phyloP scores from a whole-genome alignment of 1,284 basidiomycete genomes.

The Leccinum subfulvum region DNA sequence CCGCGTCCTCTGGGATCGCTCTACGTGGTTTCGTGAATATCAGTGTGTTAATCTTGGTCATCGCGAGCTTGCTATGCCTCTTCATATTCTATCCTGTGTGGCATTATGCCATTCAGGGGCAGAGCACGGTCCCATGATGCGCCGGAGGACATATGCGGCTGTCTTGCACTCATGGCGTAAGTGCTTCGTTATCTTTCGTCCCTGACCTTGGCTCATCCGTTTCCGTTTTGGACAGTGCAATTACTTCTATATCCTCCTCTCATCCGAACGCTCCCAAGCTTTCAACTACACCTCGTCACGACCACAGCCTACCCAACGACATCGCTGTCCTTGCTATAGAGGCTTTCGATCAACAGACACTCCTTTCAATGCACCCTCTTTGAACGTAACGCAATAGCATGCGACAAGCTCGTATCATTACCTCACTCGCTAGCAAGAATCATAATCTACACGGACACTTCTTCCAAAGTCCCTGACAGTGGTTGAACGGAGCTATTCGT shows the following conservation, averaged over 20 bases:
- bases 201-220: background rate
- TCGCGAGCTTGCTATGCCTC: conserved; percentile 52
- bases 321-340: conserved; percentile 1
- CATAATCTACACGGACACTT: conserved; percentile 10
- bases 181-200: conserved; percentile 1
- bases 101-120: conserved; percentile 16
- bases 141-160: background rate
- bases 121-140: conserved; percentile 12
- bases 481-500: background rate
- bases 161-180: conserved; percentile 6
- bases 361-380: conserved; percentile 4
- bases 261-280: conserved; percentile 3
- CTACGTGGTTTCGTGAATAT: conserved; percentile 58
- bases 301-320: background rate
- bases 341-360: background rate
- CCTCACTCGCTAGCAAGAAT: conserved; percentile 12
- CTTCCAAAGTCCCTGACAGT: background rate
- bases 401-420: background rate
- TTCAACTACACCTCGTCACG: conserved; percentile 6
- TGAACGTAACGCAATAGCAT: background rate
- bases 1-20: conserved; percentile 38
- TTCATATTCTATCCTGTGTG: conserved; percentile 83
- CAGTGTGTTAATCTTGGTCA: conserved; percentile 50
- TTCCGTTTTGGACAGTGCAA: background rate
- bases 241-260: background rate